Evolutionary conservation across 768 basidiomycete genomes (phyloP), one percentile per base, ranked within the genome.

Genomic region (Pisolithus tinctorius): DNA sequence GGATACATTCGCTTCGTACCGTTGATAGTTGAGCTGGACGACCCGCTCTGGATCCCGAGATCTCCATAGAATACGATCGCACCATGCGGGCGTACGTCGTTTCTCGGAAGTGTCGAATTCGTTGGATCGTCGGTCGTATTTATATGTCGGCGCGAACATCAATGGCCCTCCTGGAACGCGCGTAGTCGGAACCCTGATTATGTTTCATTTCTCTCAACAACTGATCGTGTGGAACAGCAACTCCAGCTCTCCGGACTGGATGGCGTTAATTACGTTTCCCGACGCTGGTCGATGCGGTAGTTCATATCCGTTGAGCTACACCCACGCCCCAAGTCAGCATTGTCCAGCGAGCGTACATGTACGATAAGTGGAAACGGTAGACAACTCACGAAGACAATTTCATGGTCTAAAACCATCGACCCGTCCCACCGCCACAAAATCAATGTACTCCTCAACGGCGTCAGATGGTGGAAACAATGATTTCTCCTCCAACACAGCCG

Each of bases 381-480:
- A 17, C 30, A 26, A 48, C 54, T 44, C 42, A 93, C 86, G 49
- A 97, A 83, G 50, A 93, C 90, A 45, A 95, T 81, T 61, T 99
- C 95, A 66, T 99, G 95, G 62, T 99, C 95, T 42, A 95, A 73
- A 13, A 93, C 83, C 80, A 88, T 92, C 36, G 90, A 80, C 1
- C 95, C 95, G 66, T 95, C 89, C 95, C 94, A 5, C 95, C 95
- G 41, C 90, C 88, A 88, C 80, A 61, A 88, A 96, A 7, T 83
- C 83, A 13, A 83, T 61, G 5, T 78, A 71, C 25, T 84, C 81
- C 4, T 80, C 78, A 0, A 74, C 64, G 9, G 74, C 69, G 0
- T 77, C 74, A 5, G 62, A 56, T 14, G 66, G 61, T 0, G 78
- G 71, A 49, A 94, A 85, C 3, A 93, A 74, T 1, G 77, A 66